Evolutionary conservation across 2,329 filamentous ascomycete species (phyloP).

Genomic region (Metarhizium anisopliae): DNA sequence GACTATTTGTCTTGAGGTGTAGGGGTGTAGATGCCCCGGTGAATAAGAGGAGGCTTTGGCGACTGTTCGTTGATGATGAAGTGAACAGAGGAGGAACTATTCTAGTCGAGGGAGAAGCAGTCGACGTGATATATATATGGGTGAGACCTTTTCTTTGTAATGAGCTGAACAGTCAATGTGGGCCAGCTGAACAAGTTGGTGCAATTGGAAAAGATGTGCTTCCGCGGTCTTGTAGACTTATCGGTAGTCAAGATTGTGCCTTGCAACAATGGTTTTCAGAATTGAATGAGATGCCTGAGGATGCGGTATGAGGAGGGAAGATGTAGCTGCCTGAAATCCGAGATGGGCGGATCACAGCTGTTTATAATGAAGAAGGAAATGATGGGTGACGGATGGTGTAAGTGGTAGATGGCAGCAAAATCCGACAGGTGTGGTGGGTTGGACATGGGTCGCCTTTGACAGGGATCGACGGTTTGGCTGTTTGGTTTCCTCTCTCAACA

Average conservation of each 20-base stretch:
- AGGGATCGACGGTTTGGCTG: background rate
- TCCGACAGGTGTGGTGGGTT: background rate
- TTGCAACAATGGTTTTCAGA: background rate
- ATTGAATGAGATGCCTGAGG: background rate
- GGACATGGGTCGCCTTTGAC: background rate
- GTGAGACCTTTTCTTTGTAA: background rate
- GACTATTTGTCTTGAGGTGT: background rate
- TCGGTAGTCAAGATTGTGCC: background rate
- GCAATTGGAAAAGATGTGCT: background rate
- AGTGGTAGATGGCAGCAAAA: background rate
- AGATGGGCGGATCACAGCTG: background rate
- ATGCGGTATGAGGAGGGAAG: background rate
- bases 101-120: background rate
- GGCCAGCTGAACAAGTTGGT: background rate
- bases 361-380: background rate
- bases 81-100: background rate
- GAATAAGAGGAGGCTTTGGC: background rate
- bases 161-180: background rate
- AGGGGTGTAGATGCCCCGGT: background rate
- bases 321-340: constrained; percentile 1
- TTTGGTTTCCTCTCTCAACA: background rate
- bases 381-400: background rate
- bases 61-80: background rate
- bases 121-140: background rate
- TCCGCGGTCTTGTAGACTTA: background rate